A percentile compares a stretch with the other conserved stretches of the same genome.
Evolutionary conservation across 2,329 filamentous ascomycete genomes (phyloP).

Genomic region (Calonectria pseudoturangicola): DNA sequence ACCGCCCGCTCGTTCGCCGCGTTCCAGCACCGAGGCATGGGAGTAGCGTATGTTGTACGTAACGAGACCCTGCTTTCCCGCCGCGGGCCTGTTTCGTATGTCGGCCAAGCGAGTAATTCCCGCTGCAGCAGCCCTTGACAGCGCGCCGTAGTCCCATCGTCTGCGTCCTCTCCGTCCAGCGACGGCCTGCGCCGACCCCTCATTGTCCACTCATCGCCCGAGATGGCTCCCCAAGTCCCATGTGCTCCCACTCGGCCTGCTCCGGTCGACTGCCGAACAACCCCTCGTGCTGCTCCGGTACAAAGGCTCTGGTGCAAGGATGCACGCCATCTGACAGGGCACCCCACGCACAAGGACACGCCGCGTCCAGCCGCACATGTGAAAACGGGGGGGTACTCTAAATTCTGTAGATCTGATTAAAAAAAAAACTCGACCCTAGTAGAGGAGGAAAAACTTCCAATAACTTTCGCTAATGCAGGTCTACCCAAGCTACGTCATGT

Average conservation of each 20-base stretch:
- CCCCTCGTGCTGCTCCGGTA: slow-evolving; percentile 34
- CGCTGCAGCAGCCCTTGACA: slow-evolving; percentile 29
- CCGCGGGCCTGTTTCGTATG: slow-evolving; percentile 35
- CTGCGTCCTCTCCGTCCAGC: slow-evolving; percentile 29
- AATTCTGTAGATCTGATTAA: slow-evolving; percentile 36
- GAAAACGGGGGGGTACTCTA: slow-evolving; percentile 22
- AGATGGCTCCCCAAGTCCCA: slow-evolving; percentile 14
- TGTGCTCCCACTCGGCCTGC: slow-evolving; percentile 31
- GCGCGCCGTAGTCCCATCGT: slow-evolving; percentile 34
- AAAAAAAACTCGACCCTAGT: slow-evolving; percentile 11
- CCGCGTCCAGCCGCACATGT: slow-evolving; percentile 25
- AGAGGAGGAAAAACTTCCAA: slow-evolving; percentile 15
- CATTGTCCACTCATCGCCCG: slow-evolving; percentile 1
- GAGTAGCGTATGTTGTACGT: slow-evolving; percentile 37
- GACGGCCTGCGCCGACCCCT: slow-evolving; percentile 28
- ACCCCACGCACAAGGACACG: slow-evolving; percentile 27
- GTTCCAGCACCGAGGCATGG: slow-evolving; percentile 20
- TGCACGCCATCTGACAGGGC: slow-evolving; percentile 26
- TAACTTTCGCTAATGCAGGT: slow-evolving; percentile 16
- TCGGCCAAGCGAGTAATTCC: slow-evolving; percentile 35
- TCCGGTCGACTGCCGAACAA: slow-evolving; percentile 40
- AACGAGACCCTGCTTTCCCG: slow-evolving; percentile 29
- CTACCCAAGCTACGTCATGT: slow-evolving; percentile 21
- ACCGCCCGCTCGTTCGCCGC: slow-evolving; percentile 27
- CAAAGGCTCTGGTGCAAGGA: slow-evolving; percentile 14